Evolutionary conservation across 1,284 basidiomycete species (phyloP), one percentile per base, ranked within the genome.

Genomic region (Cystobasidium slooffiae): DNA sequence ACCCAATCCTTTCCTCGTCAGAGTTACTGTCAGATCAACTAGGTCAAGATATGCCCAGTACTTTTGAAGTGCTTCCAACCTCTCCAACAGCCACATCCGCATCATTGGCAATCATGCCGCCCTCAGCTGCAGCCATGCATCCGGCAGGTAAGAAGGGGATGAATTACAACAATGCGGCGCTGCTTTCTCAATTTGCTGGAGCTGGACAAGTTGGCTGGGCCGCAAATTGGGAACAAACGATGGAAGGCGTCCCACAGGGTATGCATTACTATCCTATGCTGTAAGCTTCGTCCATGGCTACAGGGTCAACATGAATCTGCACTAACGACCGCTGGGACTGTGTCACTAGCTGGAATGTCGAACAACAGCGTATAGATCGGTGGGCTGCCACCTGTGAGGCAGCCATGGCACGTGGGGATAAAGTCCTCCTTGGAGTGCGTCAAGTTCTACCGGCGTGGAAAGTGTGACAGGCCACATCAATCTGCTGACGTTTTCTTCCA

Each of bases 141-240:
- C 51, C 65, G 0, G 65, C 47, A 41, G 65, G 65, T 31, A 68
- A 68, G 39, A 68, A 68, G 55, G 65, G 65, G 10, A 37, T 68
- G 10, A 55, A 55, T 31, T 68, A 55, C 37, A 68, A 68, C 39
- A 22, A 68, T 46, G 51, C 51, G 2, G 41, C 9, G 10, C 51
- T 68, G 37, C 37, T 68, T 2, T 22, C 51, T 20, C 18, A 37
- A 16, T 68, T 55, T 24, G 47, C 65, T 6, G 65, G 65, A 5
- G 41, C 31, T 31, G 31, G 2, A 31, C 31, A 62, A 43, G 47
- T 56, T 7, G n/a, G 51, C 8, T 68, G 49, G 49, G 65, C 47
- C 9, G n/a, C 52, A 9, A 68, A 68, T 22, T 68, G 65, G 65
- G 65, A 68, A 55, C 65, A 68, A 37, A 55, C 12, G 24, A 14